A percentile compares a stretch with the other conserved stretches of the same genome.
These are phyloP conservation scores for Plasmodium malariae DNA, from an alignment of 169 alveolate genomes.

Conservation along the genomic window DNA sequence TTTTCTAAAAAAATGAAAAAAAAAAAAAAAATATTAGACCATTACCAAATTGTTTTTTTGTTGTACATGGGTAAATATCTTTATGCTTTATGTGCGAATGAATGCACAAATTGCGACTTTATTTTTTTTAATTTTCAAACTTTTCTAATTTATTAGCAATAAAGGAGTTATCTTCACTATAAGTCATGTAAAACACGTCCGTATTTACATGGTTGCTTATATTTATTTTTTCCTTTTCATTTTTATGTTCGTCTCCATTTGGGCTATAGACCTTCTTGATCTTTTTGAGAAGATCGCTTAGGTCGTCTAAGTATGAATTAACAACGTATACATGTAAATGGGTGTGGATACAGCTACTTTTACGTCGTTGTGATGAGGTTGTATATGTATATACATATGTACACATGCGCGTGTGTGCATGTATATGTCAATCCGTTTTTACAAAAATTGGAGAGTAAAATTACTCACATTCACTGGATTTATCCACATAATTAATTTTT, in stretches of 20 bases:
- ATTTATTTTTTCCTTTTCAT: not conserved
- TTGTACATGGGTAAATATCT: too few relatives aligned
- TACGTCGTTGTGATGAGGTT: not conserved
- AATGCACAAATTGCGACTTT: too few relatives aligned
- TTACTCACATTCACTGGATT: constrained; percentile 18
- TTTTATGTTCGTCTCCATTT: not conserved
- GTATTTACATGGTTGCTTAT: not conserved
- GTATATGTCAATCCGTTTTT: not conserved
- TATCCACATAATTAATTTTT: constrained; percentile 31
- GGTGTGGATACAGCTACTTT: not conserved
- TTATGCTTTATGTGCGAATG: not conserved
- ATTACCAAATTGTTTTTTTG: too few relatives aligned
- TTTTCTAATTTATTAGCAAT: constrained; percentile 49
- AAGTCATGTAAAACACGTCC: constrained; percentile 25
- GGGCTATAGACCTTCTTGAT: constrained; percentile 14
- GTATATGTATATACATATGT: not conserved
- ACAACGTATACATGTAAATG: not conserved
- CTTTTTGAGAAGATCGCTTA: constrained; percentile 45
- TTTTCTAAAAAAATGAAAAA: constrained; percentile 20
- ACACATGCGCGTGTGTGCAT: not conserved
- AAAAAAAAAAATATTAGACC: not conserved
- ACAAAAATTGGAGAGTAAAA: not conserved
- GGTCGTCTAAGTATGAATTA: constrained; percentile 55
- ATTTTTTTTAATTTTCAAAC: constrained; percentile 18
- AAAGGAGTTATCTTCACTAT: constrained; percentile 29